Evolutionary conservation across 257 asterid species (phyloP), one percentile per base, ranked within the genome.

Genomic region (Solanum tarijense): DNA sequence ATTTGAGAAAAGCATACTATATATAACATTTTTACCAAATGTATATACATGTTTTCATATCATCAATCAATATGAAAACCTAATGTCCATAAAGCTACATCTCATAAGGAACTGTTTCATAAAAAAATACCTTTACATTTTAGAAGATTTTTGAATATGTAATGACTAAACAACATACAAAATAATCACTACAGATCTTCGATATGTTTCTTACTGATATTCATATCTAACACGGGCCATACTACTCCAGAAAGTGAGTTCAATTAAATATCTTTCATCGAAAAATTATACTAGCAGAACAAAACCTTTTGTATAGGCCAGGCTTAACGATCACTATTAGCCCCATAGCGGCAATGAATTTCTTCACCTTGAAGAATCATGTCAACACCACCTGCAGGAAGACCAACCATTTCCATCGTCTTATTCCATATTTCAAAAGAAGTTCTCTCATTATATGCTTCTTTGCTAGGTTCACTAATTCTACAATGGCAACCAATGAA

Each of bases 361-460:
- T 89, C 89, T 82, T 89, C 83, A 29, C 85, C 89, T 39, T 89
- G 76, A 41, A 89, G 71, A 36, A 89, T 88, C 41, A 36, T 52
- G 87, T 86, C 89, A 36, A 81, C 85, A 39, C 25, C 87, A 82
- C 86, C 58, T 13, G 60, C 25, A 86, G 90, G 84, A 66, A 89
- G 89, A 16, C 87, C 85, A 79, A 81, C 85, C 87, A 89, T 78
- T 58, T 89, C 87, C 20, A 89, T 43, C 29, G 90, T 89, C 71
- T 83, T 89, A 9, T 86, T 78, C 90, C 90, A 89, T 6, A 89
- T 74, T 52, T 29, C n/a, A 23, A 68, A 21, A 66, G 36, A 43
- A 68, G 87, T 79, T 9, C 6, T 41, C 32, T 78, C 87, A 55
- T 48, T 86, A 46, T 78, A 36, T 43, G 89, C 87, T 39, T 86